Conservation (phyloP, 2,329 filamentous ascomycete species). For the Aspergillus sp. region DNA sequence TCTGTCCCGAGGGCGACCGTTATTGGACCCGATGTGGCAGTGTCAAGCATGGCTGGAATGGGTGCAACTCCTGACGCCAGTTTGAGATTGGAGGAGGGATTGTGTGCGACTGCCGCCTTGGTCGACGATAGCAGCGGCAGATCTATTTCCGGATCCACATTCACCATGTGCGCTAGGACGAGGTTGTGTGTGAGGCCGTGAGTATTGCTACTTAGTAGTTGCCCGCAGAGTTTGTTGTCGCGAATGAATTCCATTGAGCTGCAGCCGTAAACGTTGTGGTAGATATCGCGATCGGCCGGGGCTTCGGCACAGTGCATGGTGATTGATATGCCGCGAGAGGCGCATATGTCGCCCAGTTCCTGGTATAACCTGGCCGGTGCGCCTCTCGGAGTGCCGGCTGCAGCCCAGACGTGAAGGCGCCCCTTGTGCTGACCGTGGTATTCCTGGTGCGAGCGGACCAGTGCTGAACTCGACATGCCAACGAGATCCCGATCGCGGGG, state of each 20-base stretch:
- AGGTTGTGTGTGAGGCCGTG: slow-evolving; percentile 6
- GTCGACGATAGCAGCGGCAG: slow-evolving; percentile 39
- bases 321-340: slow-evolving; percentile 3
- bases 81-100: slow-evolving; percentile 57
- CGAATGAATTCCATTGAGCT: slow-evolving; percentile 17
- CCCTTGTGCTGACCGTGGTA: slow-evolving; percentile 20
- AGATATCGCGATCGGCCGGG: slow-evolving; percentile 9
- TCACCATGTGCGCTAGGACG: slow-evolving; percentile 15
- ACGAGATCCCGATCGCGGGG: slow-evolving; percentile 33
- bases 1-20: slow-evolving; percentile 58
- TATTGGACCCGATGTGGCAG: slow-evolving; percentile 33
- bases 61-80: slow-evolving; percentile 54
- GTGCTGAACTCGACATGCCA: slow-evolving; percentile 33
- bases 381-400: slow-evolving; percentile 11
- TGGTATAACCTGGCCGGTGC: slow-evolving; percentile 1
- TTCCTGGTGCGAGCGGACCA: slow-evolving; percentile 26
- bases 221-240: slow-evolving; percentile 30
- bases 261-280: slow-evolving; percentile 11
- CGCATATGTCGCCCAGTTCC: slow-evolving; percentile 7
- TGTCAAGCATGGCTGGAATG: slow-evolving; percentile 6
- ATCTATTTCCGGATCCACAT: slow-evolving; percentile 35
- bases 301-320: slow-evolving; percentile 17
- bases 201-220: slow-evolving; percentile 22
- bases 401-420: slow-evolving; percentile 13
- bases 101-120: slow-evolving; percentile 54